phyloP scores from a whole-genome alignment of 2,329 filamentous ascomycete genomes.

The Trichophyton simii region DNA sequence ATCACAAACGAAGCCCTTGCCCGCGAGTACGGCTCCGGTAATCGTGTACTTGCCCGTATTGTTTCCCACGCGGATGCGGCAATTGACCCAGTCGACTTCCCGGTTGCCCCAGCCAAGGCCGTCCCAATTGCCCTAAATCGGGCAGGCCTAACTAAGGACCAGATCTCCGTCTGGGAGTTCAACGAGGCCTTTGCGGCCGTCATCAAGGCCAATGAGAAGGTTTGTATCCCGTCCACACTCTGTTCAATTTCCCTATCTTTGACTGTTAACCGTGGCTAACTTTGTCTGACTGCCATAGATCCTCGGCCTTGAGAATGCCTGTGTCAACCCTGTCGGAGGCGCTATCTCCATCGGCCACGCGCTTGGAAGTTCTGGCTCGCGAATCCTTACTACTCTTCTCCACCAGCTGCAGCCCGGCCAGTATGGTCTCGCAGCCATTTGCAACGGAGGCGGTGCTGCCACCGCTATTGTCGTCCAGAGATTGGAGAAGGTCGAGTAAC shows the following conservation, averaged over 20 bases:
- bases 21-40: slow-evolving; percentile 62
- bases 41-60: slow-evolving; percentile 75
- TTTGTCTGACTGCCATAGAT: slow-evolving; percentile 40
- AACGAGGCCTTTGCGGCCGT: slow-evolving; percentile 97
- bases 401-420: slow-evolving; percentile 86
- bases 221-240: slow-evolving; percentile 24
- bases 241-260: neutral
- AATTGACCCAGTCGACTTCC: slow-evolving; percentile 84
- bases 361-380: slow-evolving; percentile 80
- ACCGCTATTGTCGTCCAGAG: slow-evolving; percentile 85
- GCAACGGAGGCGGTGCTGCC: slow-evolving; percentile 88
- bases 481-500: slow-evolving; percentile 43
- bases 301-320: slow-evolving; percentile 63
- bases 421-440: slow-evolving; percentile 91
- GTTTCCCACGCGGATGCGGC: slow-evolving; percentile 80
- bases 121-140: slow-evolving; percentile 80
- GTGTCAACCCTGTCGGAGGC: slow-evolving; percentile 77
- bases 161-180: slow-evolving; percentile 94
- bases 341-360: slow-evolving; percentile 89
- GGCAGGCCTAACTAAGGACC: slow-evolving; percentile 79
- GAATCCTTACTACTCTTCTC: slow-evolving; percentile 78
- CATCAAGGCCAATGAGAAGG: slow-evolving; percentile 87
- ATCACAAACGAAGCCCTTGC: slow-evolving; percentile 70
- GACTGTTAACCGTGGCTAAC: neutral
- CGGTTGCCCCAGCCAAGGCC: slow-evolving; percentile 79